Conservation (phyloP, 2,329 filamentous ascomycete genomes). For the Chaetomiaceae sp. region DNA sequence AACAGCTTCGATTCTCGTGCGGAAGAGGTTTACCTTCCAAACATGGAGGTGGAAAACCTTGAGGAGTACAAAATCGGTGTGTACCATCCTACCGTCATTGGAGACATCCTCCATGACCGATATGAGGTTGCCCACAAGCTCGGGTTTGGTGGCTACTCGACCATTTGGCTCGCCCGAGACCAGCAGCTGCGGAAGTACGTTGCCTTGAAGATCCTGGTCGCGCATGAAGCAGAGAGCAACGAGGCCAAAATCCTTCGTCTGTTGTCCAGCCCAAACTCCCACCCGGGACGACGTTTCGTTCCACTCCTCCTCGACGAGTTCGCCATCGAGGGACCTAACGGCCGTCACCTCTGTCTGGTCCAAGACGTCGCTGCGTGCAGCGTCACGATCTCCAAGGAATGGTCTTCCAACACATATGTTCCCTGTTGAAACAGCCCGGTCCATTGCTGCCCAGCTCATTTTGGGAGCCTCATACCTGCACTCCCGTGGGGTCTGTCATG, state of each 20-base stretch:
- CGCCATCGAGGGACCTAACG: conserved; percentile 18
- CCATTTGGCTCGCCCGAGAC: conserved; percentile 33
- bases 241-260: neutral
- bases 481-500: conserved; percentile 19
- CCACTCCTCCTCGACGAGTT: conserved; percentile 17
- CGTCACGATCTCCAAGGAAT: conserved; percentile 8
- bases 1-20: too few relatives aligned
- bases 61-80: conserved; percentile 32
- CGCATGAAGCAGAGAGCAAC: neutral
- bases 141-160: conserved; percentile 31
- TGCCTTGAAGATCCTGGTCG: conserved; percentile 28
- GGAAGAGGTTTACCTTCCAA: too few relatives aligned
- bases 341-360: conserved; percentile 19
- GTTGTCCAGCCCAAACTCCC: neutral
- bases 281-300: conserved; percentile 12
- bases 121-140: conserved; percentile 31
- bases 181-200: conserved; percentile 26
- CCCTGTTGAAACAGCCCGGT: conserved; percentile 17
- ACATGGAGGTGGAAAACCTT: conserved; percentile 26
- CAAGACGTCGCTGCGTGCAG: conserved; percentile 12
- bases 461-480: conserved; percentile 16
- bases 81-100: conserved; percentile 37
- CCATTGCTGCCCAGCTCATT: conserved; percentile 21
- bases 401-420: conserved; percentile 15
- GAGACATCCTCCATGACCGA: conserved; percentile 31